These are phyloP conservation scores for Podospora pseudopauciseta DNA, from an alignment of 495 filamentous ascomycete species.

Conservation along the genomic window DNA sequence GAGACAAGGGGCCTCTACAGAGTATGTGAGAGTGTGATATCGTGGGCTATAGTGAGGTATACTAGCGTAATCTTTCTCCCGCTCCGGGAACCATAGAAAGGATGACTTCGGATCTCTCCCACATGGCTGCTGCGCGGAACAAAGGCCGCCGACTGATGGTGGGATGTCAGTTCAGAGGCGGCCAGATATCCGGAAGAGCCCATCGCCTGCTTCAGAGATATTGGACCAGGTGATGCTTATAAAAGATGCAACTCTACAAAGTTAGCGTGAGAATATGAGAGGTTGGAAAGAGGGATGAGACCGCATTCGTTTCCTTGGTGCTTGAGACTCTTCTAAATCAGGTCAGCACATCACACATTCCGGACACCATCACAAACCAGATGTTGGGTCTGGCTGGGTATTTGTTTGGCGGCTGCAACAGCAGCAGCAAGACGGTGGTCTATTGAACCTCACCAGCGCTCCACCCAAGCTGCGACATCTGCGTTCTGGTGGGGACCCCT, in stretches of 20 bases:
- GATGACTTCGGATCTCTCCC: neutral
- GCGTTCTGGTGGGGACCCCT: neutral
- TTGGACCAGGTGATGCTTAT: neutral
- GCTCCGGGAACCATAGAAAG: neutral
- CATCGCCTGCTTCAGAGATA: neutral
- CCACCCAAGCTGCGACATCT: neutral
- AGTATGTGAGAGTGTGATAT: neutral
- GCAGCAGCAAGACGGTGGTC: neutral
- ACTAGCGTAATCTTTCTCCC: constrained; percentile 2
- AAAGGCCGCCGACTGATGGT: neutral
- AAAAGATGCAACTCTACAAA: neutral
- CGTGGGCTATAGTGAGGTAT: neutral
- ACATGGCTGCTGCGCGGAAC: neutral
- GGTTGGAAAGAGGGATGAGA: neutral
- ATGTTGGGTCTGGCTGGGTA: neutral
- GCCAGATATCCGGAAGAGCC: neutral
- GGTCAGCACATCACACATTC: neutral
- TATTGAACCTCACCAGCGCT: neutral
- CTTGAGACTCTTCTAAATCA: neutral
- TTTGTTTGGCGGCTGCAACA: neutral
- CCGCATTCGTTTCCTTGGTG: neutral
- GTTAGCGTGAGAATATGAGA: neutral
- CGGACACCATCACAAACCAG: neutral
- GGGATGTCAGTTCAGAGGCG: neutral
- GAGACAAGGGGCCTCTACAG: constrained; percentile 4